phyloP scores from a whole-genome alignment of 1,284 basidiomycete species.

The Anthracocystis setariae region DNA sequence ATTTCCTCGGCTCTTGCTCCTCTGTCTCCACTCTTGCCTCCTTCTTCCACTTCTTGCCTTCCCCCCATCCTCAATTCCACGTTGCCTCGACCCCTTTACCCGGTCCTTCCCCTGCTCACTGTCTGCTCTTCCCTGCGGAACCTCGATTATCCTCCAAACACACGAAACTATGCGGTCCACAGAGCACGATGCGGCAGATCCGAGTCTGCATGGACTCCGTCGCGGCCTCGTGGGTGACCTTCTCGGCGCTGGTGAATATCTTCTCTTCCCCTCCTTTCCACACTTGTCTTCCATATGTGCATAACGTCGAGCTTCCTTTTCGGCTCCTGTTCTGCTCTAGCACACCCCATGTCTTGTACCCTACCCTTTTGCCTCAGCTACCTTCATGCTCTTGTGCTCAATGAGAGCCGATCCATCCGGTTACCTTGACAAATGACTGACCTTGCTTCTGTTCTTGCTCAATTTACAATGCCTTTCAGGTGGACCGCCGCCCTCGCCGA shows the following conservation, averaged over 20 bases:
- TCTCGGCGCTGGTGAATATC: constrained; percentile 50
- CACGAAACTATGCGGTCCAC: constrained; percentile 6
- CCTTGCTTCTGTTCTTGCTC: too few species aligned
- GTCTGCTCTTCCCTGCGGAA: not conserved
- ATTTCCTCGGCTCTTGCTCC: not conserved
- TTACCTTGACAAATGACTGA: too few species aligned
- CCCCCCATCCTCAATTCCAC: not conserved
- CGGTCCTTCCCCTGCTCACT: constrained; percentile 16
- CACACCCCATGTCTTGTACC: too few species aligned
- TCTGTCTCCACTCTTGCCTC: not conserved
- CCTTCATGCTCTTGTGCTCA: too few species aligned
- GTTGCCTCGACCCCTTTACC: not conserved
- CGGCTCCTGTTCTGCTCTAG: too few species aligned
- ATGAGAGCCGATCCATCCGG: too few species aligned
- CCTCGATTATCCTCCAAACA: not conserved
- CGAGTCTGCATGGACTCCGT: constrained; percentile 23
- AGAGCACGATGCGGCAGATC: constrained; percentile 19
- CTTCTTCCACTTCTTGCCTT: not conserved
- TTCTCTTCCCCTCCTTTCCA: constrained; percentile 4
- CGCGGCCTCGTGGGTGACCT: constrained; percentile 44
- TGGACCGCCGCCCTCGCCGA: constrained; percentile 19
- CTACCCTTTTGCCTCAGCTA: too few species aligned
- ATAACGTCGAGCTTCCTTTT: too few species aligned
- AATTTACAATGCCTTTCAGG: too few species aligned
- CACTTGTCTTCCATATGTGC: too few species aligned